Evolutionary conservation across 805 yeast species (phyloP).

Genomic region (Wickerhamiella sergipiensis): DNA sequence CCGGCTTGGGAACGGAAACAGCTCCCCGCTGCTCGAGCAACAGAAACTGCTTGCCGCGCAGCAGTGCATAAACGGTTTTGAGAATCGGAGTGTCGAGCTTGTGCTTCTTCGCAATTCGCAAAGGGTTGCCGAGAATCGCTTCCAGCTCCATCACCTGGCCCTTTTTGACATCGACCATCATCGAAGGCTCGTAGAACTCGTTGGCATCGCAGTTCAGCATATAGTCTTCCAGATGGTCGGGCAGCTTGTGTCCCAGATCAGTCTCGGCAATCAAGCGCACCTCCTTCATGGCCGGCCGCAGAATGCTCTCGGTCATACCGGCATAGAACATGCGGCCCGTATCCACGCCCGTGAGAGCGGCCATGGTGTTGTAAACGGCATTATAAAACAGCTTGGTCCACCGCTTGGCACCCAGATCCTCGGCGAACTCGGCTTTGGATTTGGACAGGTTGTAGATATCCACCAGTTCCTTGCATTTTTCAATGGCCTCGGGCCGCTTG

Average conservation of each 20-base stretch:
- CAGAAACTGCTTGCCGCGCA: conserved; percentile 47
- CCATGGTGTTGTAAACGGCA: conserved; percentile 48
- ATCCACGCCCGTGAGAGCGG: conserved; percentile 46
- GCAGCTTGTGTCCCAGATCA: conserved; percentile 42
- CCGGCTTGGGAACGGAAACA: conserved; percentile 28
- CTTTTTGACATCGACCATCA: conserved; percentile 55
- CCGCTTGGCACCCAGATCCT: conserved; percentile 38
- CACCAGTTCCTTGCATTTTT: conserved; percentile 32
- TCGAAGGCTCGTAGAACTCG: conserved; percentile 51
- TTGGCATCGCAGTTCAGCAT: conserved; percentile 49
- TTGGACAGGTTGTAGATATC: conserved; percentile 32
- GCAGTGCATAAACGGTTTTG: conserved; percentile 40
- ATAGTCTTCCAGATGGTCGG: conserved; percentile 33
- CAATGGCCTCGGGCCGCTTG: conserved; percentile 23
- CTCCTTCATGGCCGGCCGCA: conserved; percentile 56
- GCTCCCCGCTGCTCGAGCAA: conserved; percentile 44
- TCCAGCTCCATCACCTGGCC: conserved; percentile 60
- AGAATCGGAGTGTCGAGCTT: conserved; percentile 47
- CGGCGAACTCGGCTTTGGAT: conserved; percentile 30
- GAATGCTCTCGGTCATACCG: conserved; percentile 30
- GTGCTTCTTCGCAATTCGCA: conserved; percentile 35
- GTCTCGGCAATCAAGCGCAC: conserved; percentile 51
- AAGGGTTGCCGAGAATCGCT: conserved; percentile 54
- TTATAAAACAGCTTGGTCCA: conserved; percentile 61
- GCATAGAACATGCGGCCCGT: conserved; percentile 38